Base-by-base conservation (phyloP, 345 rosid species). In the Erucastrum elatum region DNA sequence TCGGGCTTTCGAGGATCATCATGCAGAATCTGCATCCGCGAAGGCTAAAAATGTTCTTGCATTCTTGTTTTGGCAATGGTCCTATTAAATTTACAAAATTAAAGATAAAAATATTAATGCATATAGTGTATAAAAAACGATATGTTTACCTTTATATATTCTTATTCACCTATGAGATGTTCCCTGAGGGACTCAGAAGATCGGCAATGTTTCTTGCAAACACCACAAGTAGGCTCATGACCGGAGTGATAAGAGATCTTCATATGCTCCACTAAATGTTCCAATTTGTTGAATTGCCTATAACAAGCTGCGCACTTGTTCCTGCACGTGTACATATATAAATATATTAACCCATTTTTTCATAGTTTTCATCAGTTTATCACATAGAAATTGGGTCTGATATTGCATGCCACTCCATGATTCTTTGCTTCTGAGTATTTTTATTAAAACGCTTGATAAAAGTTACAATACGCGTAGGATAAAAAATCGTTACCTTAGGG, bases 251-350 rank as follows among this genome's bases (percentile, higher is more conserved):
- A 88, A 1, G 94, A 87, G 71, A 66, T 81, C 81, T 89, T 89
- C 97, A 92, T 92, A 89, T 94, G 98, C 79, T 92, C 97, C 68
- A 92, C 94, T 6, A 94, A 84, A 78, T 94, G 98, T 63, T 92
- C 98, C 84, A 77, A 82, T 63, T 76, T 92, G 85, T 90, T 94
- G 86, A 89, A 94, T 80, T 92, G 98, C 66, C 90, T 89, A 80
- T 70, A 92, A 87, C 98, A 94, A 1, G 97, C 97, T 0, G 95
- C 97, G 55, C 98, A 94, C 84, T 90, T 92, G 73, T 94, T 86
- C 90, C 98, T 94, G 84, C 70, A 68, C 7, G 66, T 65, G 11
- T 60, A 16, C 53, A 37, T 39, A 49, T 31, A 66, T 25, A 8
- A 1, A 13, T 60, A 9, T 9, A 63, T 8, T 10, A 29, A 33